Conservation (phyloP, 164 flowering plant species). For the Hamamelis virginiana region DNA sequence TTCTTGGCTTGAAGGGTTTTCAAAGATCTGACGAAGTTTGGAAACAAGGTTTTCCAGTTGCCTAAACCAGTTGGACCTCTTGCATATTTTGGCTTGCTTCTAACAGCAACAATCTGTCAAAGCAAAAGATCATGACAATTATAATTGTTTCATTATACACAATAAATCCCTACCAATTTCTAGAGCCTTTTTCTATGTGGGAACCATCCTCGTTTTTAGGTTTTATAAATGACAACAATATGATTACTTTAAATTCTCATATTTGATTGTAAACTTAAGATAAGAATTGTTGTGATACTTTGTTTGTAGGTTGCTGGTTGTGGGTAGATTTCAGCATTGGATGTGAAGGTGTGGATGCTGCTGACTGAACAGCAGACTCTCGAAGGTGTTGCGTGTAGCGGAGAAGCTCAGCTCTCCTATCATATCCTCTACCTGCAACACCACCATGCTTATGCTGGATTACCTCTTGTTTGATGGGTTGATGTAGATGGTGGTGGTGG, state of each 20-base stretch:
- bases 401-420: constrained; percentile 61
- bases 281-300: constrained; percentile 19
- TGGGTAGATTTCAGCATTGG: constrained; percentile 11
- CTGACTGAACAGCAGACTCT: constrained; percentile 33
- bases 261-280: not conserved
- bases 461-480: constrained; percentile 15
- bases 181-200: no score
- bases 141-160: not conserved
- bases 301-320: constrained; percentile 14
- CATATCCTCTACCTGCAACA: constrained; percentile 29
- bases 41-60: constrained; percentile 29
- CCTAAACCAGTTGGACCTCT: constrained; percentile 29
- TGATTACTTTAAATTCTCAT: no score
- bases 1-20: constrained; percentile 11
- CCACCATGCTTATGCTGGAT: constrained; percentile 5
- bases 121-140: not conserved
- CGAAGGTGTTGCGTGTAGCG: constrained; percentile 42
- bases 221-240: no score
- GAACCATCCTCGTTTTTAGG: no score
- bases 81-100: constrained; percentile 17
- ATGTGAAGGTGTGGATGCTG: constrained; percentile 13
- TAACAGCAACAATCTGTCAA: constrained; percentile 22
- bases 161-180: no score
- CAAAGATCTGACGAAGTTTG: constrained; percentile 26
- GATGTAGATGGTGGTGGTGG: constrained; percentile 16